Percentiles rank a stretch among this genome's conserved stretches.
Conservation (phyloP, 768 basidiomycete species). For the Lactarius pseudohatsudake region DNA sequence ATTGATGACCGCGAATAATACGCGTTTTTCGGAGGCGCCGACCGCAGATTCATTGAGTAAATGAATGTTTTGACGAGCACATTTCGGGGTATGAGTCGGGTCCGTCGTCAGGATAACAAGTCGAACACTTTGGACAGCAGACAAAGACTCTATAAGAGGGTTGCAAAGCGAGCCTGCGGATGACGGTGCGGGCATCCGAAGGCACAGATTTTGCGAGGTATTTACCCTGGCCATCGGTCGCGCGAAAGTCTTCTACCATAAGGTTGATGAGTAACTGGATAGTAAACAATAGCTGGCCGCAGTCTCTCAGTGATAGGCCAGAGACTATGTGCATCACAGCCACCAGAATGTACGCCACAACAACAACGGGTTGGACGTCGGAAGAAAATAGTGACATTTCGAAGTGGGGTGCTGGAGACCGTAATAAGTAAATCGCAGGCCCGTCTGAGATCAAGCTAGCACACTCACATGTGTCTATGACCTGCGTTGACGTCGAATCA, state of each 20-base stretch:
- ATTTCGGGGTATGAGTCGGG: constrained; percentile 3
- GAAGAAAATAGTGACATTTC: neutral
- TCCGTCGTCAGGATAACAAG: constrained; percentile 11
- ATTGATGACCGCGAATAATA: neutral
- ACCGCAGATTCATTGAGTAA: neutral
- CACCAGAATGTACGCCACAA: neutral
- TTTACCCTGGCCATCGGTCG: neutral
- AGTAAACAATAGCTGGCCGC: neutral
- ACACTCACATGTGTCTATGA: too few relatives aligned
- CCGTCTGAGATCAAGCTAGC: too few relatives aligned
- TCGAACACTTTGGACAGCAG: constrained; percentile 18
- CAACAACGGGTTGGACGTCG: neutral
- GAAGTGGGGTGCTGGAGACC: neutral
- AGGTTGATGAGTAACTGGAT: neutral
- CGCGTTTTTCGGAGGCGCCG: neutral
- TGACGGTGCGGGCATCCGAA: neutral
- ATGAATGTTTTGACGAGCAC: neutral
- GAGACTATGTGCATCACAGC: neutral
- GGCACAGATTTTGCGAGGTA: neutral
- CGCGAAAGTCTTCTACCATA: neutral
- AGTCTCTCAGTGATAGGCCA: neutral
- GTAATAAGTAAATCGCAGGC: too few relatives aligned
- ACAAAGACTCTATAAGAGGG: neutral
- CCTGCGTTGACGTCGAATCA: too few relatives aligned
- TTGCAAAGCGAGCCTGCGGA: neutral